phyloP scores from a whole-genome alignment of 768 basidiomycete species.

The Serendipita sp. region DNA sequence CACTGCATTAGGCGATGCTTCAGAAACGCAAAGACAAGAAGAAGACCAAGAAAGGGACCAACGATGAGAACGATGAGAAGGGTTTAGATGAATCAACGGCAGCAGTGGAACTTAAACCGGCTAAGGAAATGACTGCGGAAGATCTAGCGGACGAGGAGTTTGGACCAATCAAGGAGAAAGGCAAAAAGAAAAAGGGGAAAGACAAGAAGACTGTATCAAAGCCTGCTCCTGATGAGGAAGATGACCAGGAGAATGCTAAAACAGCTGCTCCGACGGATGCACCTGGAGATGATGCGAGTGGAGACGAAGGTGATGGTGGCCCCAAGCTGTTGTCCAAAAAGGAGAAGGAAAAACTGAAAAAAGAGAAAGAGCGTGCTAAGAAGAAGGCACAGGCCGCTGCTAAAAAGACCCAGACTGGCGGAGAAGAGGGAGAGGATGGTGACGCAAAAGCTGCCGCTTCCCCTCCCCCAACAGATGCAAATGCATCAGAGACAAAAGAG shows the following conservation, averaged over 20 bases:
- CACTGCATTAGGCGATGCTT: constrained; percentile 17
- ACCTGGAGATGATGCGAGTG: not conserved
- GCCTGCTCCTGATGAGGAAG: constrained; percentile 7
- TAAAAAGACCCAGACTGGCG: constrained; percentile 37
- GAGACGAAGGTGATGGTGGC: constrained; percentile 28
- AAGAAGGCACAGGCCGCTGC: constrained; percentile 87
- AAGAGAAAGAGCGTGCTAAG: constrained; percentile 89
- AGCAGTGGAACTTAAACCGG: constrained; percentile 19
- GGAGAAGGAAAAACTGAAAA: constrained; percentile 94
- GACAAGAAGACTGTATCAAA: constrained; percentile 21
- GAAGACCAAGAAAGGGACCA: not conserved
- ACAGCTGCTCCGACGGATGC: constrained; percentile 3
- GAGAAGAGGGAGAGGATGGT: constrained; percentile 13
- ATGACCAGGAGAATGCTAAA: constrained; percentile 8
- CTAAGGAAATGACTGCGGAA: constrained; percentile 45
- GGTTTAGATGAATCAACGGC: constrained; percentile 16
- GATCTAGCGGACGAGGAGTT: constrained; percentile 62
- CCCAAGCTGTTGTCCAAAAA: constrained; percentile 74
- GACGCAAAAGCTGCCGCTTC: constrained; percentile 17
- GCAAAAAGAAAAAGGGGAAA: constrained; percentile 34
- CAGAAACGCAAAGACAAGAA: constrained; percentile 5
- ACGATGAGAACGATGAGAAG: constrained; percentile 18
- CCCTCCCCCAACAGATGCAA: constrained; percentile 21
- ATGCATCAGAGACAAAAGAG: constrained; percentile 18
- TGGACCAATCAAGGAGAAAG: constrained; percentile 38